Conservation (phyloP, 1,284 basidiomycete genomes). For the Cryptococcus wingfieldii region DNA sequence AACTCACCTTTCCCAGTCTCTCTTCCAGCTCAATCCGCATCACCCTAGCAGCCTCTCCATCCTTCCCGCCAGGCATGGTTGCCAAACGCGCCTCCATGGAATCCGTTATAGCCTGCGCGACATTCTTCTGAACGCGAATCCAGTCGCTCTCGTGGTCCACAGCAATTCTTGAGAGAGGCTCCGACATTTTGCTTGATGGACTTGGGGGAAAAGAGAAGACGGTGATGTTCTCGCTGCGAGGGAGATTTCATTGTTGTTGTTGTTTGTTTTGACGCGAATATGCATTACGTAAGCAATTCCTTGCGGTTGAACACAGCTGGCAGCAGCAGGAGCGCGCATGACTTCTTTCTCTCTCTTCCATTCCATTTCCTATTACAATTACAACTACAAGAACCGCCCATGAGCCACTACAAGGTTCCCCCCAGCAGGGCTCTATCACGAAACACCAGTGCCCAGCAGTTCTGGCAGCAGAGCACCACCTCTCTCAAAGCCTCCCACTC, state of each 20-base stretch:
- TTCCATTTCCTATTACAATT: too few relatives aligned
- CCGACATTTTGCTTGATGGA: slow-evolving; percentile 16
- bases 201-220: not conserved
- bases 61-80: slow-evolving; percentile 35
- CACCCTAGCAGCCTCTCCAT: slow-evolving; percentile 25
- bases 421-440: too few relatives aligned
- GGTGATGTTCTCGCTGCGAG: not conserved
- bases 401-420: too few relatives aligned
- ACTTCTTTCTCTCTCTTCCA: too few relatives aligned
- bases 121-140: slow-evolving; percentile 39
- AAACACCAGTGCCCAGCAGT: too few relatives aligned
- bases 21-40: slow-evolving; percentile 38
- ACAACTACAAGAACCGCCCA: too few relatives aligned
- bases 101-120: slow-evolving; percentile 19
- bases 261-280: not conserved
- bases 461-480: too few relatives aligned
- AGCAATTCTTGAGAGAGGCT: slow-evolving; percentile 26
- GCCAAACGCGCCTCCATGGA: slow-evolving; percentile 35
- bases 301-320: not conserved
- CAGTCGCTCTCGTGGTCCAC: slow-evolving; percentile 44
- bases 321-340: too few relatives aligned
- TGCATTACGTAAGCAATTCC: not conserved
- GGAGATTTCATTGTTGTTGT: not conserved
- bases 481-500: not conserved
- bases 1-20: slow-evolving; percentile 30